phyloP scores from a whole-genome alignment of 495 filamentous ascomycete species.

The Podospora appendiculata region DNA sequence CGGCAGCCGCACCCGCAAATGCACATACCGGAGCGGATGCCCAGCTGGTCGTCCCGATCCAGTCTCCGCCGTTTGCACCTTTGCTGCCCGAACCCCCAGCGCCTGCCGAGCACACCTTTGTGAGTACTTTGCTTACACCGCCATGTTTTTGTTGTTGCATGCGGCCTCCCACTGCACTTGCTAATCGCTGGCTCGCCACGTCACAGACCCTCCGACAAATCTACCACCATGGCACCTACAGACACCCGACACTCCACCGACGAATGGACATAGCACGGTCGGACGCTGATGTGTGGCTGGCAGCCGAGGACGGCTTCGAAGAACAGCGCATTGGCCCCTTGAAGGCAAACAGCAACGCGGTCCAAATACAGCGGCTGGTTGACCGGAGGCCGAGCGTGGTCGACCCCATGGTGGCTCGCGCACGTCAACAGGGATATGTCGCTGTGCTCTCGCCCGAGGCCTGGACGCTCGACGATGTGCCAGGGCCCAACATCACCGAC shows the following conservation, averaged over 20 bases:
- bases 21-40: conserved; percentile 8
- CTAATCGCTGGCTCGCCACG: conserved; percentile 7
- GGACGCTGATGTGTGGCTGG: conserved; percentile 53
- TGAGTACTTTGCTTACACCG: conserved; percentile 14
- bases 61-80: conserved; percentile 26
- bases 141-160: background rate
- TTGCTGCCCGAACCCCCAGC: conserved; percentile 30
- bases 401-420: conserved; percentile 64
- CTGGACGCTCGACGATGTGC: conserved; percentile 77
- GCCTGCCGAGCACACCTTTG: conserved; percentile 43
- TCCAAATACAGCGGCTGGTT: conserved; percentile 68
- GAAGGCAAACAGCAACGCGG: conserved; percentile 49
- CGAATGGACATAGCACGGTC: conserved; percentile 59
- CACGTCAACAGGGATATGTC: conserved; percentile 53
- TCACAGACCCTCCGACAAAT: conserved; percentile 75
- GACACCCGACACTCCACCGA: conserved; percentile 65
- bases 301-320: conserved; percentile 54
- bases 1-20: conserved; percentile 19
- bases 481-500: conserved; percentile 76
- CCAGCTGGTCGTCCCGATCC: conserved; percentile 24
- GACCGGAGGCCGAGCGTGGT: conserved; percentile 71
- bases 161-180: background rate
- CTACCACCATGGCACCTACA: conserved; percentile 74
- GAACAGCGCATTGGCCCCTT: conserved; percentile 39
- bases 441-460: conserved; percentile 55